Percentiles rank a stretch among this genome's conserved stretches.
These are phyloP conservation scores for Achlya hypogyna DNA, from an alignment of 352 stramenopile species.

Conservation along the genomic window DNA sequence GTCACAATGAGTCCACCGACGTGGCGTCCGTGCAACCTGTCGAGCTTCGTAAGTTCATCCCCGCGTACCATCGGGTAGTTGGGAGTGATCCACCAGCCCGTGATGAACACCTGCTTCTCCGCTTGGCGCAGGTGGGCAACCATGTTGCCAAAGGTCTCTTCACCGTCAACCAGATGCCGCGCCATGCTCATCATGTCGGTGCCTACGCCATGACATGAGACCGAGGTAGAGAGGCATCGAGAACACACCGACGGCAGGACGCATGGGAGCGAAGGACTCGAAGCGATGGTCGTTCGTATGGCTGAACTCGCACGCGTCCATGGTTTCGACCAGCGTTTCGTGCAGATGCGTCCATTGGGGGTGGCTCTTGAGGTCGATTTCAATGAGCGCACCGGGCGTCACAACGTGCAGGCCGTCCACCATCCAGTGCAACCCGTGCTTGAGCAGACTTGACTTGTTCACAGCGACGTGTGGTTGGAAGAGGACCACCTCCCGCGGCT, in stretches of 20 bases:
- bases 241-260: slow-evolving; percentile 1
- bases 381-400: slow-evolving; percentile 8
- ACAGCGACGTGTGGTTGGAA: slow-evolving; percentile 14
- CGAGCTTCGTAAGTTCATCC: slow-evolving; percentile 1
- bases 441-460: slow-evolving; percentile 7
- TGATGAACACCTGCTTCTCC: slow-evolving; percentile 33
- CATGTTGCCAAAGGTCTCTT: slow-evolving; percentile 24
- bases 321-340: neutral
- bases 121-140: slow-evolving; percentile 23
- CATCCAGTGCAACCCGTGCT: slow-evolving; percentile 19
- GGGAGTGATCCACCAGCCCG: slow-evolving; percentile 34
- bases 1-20: neutral
- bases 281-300: neutral
- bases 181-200: slow-evolving; percentile 1
- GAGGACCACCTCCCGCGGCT: slow-evolving; percentile 1
- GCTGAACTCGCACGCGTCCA: slow-evolving; percentile 4
- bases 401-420: slow-evolving; percentile 12
- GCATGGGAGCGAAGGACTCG: slow-evolving; percentile 13
- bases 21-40: neutral
- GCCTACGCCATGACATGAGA: neutral
- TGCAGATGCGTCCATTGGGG: neutral
- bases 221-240: too few species aligned
- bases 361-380: slow-evolving; percentile 12
- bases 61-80: slow-evolving; percentile 24
- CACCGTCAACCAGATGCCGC: slow-evolving; percentile 21